phyloP scores from a whole-genome alignment of 768 basidiomycete genomes.

The Leucosporidium creatinivorum region DNA sequence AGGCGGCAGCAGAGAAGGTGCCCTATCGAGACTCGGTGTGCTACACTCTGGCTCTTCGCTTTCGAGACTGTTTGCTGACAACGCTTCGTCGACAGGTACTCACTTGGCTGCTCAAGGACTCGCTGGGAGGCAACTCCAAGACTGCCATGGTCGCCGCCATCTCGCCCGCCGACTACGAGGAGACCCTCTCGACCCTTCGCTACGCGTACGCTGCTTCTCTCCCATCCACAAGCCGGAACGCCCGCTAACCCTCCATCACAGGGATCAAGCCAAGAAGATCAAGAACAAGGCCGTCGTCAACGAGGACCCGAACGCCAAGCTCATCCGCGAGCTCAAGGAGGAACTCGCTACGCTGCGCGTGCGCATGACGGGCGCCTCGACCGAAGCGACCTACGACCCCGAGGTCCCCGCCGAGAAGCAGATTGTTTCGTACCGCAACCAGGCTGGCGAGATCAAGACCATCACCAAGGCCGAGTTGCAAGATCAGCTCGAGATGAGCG shows the following conservation, averaged over 20 bases:
- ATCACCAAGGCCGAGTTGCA: slow-evolving; percentile 96
- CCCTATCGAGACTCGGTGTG: slow-evolving; percentile 94
- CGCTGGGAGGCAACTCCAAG: slow-evolving; percentile 88
- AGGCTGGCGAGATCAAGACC: slow-evolving; percentile 86
- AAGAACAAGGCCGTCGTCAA: slow-evolving; percentile 99
- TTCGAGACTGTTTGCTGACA: neutral
- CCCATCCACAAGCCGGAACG: too few relatives aligned
- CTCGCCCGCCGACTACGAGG: slow-evolving; percentile 96
- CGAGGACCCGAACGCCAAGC: slow-evolving; percentile 98
- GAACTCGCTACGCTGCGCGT: slow-evolving; percentile 89
- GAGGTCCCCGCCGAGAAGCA: slow-evolving; percentile 87
- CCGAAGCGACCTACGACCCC: slow-evolving; percentile 76
- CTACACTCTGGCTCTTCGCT: too few relatives aligned
- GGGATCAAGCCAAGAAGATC: slow-evolving; percentile 82
- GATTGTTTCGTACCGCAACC: slow-evolving; percentile 86
- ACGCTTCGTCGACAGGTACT: slow-evolving; percentile 56
- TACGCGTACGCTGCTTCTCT: slow-evolving; percentile 69
- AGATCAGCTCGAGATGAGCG: slow-evolving; percentile 90
- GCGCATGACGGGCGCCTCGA: slow-evolving; percentile 60
- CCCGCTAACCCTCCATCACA: too few relatives aligned
- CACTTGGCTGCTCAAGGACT: slow-evolving; percentile 97
- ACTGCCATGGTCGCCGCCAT: slow-evolving; percentile 99
- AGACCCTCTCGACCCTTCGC: slow-evolving; percentile 89
- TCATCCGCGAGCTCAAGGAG: slow-evolving; percentile 97
- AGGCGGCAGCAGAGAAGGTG: slow-evolving; percentile 81